Evolutionary conservation across 179 eudicot genomes (phyloP), one percentile per base, ranked within the genome.

Genomic region (Patellifolia procumbens): DNA sequence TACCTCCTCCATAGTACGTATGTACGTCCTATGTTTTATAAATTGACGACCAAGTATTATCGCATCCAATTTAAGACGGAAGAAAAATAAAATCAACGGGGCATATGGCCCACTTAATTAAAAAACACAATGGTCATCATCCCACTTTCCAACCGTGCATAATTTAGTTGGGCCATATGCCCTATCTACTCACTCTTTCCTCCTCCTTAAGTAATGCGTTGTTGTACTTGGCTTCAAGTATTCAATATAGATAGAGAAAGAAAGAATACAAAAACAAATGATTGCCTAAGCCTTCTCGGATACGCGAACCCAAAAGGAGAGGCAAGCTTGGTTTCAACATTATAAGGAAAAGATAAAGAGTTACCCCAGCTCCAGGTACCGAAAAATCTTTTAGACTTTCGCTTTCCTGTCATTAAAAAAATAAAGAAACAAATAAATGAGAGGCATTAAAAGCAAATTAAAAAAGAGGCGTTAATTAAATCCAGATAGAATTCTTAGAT

Each of bases 301-400:
- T 43, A 39, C 12, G 24, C 1, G 34, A 52, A 66, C 52, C 22
- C 19, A 66, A 66, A 19, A 10, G 32, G 31, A 8, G 4, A 67
- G 32, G 22, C 3, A 67, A 43, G 32, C 55, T 67, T 67, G n/a
- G n/a, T 45, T 10, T 43, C 43, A 24, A 43, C 9, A 75, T 16
- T 9, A 17, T 64, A 53, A 34, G 22, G 34, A 45, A 7, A 70
- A 66, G 70, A 20, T 52, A 22, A 56, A 59, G 59, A 65, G n/a
- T 70, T 92, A 94, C 98, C 91, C 97, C 97, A 80, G 97, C 99
- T 84, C 89, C 99, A 81, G 99, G 97, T 76, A 86, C 92, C 13
- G 86, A 85, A 71, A 86, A 84, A 71, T 95, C 97, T 79, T 91
- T 95, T 31, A 84, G 85, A 34, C 87, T 82, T 73, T 90, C 93